Evolutionary conservation across 352 stramenopile species (phyloP).

Genomic region (Phytophthora pseudosyringae): DNA sequence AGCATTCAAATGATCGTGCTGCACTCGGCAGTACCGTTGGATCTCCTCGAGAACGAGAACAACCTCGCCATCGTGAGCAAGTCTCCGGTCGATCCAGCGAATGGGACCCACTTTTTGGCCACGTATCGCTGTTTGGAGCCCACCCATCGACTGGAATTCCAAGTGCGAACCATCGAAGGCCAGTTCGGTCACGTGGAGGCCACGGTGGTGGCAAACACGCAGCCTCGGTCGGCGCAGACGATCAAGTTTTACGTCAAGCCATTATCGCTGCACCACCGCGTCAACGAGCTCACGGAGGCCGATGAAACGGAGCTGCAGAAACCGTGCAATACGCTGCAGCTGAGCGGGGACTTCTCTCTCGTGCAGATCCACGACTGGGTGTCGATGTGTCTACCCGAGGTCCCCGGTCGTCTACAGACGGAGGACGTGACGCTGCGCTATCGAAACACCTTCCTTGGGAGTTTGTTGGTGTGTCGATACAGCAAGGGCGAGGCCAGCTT

Average conservation of each 20-base stretch:
- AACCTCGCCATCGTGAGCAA: slow-evolving; percentile 83
- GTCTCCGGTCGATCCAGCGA: slow-evolving; percentile 55
- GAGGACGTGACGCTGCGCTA: slow-evolving; percentile 80
- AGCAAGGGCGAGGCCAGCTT: slow-evolving; percentile 77
- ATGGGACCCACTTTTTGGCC: slow-evolving; percentile 70
- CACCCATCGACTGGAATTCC: slow-evolving; percentile 82
- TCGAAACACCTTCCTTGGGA: slow-evolving; percentile 80
- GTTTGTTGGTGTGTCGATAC: slow-evolving; percentile 77
- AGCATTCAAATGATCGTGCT: slow-evolving; percentile 82
- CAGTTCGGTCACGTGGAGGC: slow-evolving; percentile 83
- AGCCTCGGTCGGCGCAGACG: slow-evolving; percentile 69
- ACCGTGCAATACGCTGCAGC: slow-evolving; percentile 67
- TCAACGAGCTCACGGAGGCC: slow-evolving; percentile 62
- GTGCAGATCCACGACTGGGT: slow-evolving; percentile 91
- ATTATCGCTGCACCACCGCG: slow-evolving; percentile 81
- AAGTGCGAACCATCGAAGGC: slow-evolving; percentile 84
- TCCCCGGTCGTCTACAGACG: slow-evolving; percentile 72
- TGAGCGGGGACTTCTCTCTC: slow-evolving; percentile 80
- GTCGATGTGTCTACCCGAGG: slow-evolving; percentile 75
- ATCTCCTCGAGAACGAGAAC: slow-evolving; percentile 77
- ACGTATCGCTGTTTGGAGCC: slow-evolving; percentile 84
- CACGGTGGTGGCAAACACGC: slow-evolving; percentile 70
- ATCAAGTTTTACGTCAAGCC: slow-evolving; percentile 85
- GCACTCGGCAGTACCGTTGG: slow-evolving; percentile 76
- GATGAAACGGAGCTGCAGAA: slow-evolving; percentile 60